These are phyloP conservation scores for Imleria badia DNA, from an alignment of 768 basidiomycete genomes.

Conservation along the genomic window DNA sequence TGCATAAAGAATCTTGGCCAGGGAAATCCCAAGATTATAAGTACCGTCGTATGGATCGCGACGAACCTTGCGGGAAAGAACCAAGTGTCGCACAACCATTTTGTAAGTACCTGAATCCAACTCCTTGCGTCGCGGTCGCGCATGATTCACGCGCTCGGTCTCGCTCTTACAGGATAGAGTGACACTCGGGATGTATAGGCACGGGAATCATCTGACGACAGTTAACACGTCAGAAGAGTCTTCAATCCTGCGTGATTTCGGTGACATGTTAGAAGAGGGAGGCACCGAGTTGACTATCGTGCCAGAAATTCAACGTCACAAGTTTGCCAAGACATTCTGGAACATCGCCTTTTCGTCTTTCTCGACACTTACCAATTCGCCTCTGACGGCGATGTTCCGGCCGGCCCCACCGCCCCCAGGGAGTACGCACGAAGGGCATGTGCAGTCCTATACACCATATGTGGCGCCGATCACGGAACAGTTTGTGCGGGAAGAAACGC, in stretches of 20 bases:
- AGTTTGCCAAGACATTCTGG: slow-evolving; percentile 66
- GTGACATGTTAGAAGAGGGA: slow-evolving; percentile 43
- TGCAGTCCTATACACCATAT: slow-evolving; percentile 40
- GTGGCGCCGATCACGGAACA: slow-evolving; percentile 41
- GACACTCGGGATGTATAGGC: slow-evolving; percentile 55
- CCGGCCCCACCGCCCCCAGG: slow-evolving; percentile 33
- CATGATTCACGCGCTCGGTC: not conserved
- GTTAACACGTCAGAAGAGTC: slow-evolving; percentile 43
- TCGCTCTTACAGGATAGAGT: slow-evolving; percentile 37
- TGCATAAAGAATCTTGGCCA: slow-evolving; percentile 44
- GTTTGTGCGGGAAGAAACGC: slow-evolving; percentile 40
- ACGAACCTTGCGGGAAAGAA: slow-evolving; percentile 48
- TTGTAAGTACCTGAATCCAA: slow-evolving; percentile 41
- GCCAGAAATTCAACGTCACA: slow-evolving; percentile 60
- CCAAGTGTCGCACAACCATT: slow-evolving; percentile 49
- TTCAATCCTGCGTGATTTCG: slow-evolving; percentile 45
- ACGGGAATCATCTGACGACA: slow-evolving; percentile 39
- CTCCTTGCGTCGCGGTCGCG: not conserved
- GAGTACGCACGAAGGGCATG: slow-evolving; percentile 15
- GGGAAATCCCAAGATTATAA: slow-evolving; percentile 51
- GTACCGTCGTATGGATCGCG: slow-evolving; percentile 54
- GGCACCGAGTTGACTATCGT: slow-evolving; percentile 48
- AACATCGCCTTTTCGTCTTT: slow-evolving; percentile 56
- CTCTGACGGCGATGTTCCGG: slow-evolving; percentile 52
- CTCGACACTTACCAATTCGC: slow-evolving; percentile 48